Evolutionary conservation across 805 yeast species (phyloP), one percentile per base, ranked within the genome.

Genomic region (Saccharomyces paradoxus): DNA sequence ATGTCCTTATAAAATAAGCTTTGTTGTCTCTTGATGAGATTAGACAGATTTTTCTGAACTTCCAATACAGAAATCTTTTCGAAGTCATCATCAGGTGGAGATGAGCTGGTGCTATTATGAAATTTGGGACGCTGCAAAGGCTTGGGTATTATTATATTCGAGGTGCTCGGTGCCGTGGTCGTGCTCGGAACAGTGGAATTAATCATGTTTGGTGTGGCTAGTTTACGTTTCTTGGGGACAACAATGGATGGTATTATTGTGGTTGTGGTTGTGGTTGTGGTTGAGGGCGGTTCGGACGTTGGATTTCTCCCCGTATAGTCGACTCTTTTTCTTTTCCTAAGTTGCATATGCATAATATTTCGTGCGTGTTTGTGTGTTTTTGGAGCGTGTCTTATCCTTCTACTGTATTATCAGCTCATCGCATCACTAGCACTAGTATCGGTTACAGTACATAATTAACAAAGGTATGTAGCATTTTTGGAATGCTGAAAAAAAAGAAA

Each of bases 1-100:
- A 65, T 53, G 27, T 56, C 55, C 13, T 57, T 53, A 44, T 60
- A 65, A 51, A 57, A 62, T 17, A 54, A 17, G 3, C 55, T 50
- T 22, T 59, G 46, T 53, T 65, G 67, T 41, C 52, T 24, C 21
- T 51, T 37, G 4, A 58, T 57, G 17, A 62, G 31, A 14, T 50
- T 48, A 8, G 50, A 50, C 26, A 64, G 41, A 10, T 46, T 50
- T 3, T 26, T 32, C 10, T 46, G 52, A 7, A 48, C 28, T 24
- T 47, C 56, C 44, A 37, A 37, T 8, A 37, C 44, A 17, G 44
- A 21, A 10, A 37, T 37, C 17, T n/a, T 21, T 17, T 9, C 24
- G 9, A 17, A 10, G 22, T 21, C 21, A 9, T 28, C 30, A 46
- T 46, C 29, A 10, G n/a, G 31, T 46, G 49, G 1, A n/a, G 30